These are phyloP conservation scores for Scytalidium lignicola DNA, from an alignment of 2,329 filamentous ascomycete species.

Conservation along the genomic window DNA sequence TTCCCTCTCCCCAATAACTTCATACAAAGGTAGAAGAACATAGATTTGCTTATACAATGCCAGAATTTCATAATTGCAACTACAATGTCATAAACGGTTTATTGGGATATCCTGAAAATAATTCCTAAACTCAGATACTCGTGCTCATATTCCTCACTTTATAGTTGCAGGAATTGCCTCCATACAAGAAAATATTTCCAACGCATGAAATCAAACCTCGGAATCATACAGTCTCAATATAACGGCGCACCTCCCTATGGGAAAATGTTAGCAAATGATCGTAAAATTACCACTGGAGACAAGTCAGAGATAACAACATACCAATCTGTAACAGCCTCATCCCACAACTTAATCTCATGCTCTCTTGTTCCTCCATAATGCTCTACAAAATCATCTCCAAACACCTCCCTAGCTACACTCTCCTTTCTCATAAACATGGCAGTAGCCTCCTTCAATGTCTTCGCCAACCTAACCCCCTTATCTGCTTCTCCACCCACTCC, in stretches of 20 bases:
- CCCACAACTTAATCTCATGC: slow-evolving; percentile 86
- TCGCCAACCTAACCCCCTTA: slow-evolving; percentile 72
- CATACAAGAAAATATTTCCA: background rate
- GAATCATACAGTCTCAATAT: slow-evolving; percentile 59
- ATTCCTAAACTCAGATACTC: no score
- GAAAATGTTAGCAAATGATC: slow-evolving; percentile 10
- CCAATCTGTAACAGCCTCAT: slow-evolving; percentile 97
- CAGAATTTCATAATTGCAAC: no score
- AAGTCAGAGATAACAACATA: slow-evolving; percentile 41
- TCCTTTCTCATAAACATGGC: slow-evolving; percentile 68
- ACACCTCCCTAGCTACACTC: slow-evolving; percentile 87
- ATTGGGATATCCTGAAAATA: no score
- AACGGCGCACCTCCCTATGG: slow-evolving; percentile 67
- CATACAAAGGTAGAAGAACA: no score
- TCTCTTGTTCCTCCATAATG: slow-evolving; percentile 90
- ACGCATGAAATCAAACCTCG: background rate
- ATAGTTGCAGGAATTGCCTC: background rate
- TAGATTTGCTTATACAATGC: no score
- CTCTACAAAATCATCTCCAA: slow-evolving; percentile 93
- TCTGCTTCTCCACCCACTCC: slow-evolving; percentile 70
- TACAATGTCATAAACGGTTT: no score
- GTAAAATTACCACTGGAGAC: background rate
- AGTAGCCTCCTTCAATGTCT: slow-evolving; percentile 79
- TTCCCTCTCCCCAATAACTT: no score
- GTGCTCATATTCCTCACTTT: background rate